phyloP scores from a whole-genome alignment of 345 rosid genomes.

The Pugionium dolabratum region DNA sequence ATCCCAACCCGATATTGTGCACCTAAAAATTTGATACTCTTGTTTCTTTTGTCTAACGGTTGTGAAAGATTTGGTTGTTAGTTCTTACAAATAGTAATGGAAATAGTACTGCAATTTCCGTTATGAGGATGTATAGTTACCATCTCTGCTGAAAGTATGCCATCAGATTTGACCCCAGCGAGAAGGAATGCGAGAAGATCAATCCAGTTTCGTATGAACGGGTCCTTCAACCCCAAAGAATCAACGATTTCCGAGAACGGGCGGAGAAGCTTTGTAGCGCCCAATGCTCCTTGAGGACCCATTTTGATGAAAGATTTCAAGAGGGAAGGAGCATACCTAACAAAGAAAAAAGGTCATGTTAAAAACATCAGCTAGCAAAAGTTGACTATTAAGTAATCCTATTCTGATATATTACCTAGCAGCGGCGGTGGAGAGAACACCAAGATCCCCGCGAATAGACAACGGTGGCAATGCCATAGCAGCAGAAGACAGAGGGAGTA shows the following conservation, averaged over 20 bases:
- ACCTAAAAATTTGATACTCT: not conserved
- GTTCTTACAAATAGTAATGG: not conserved
- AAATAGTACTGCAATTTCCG: not conserved
- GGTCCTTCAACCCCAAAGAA: constrained; percentile 74
- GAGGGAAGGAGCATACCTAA: constrained; percentile 73
- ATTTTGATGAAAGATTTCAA: constrained; percentile 71
- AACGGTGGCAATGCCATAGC: constrained; percentile 93
- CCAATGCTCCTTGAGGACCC: constrained; percentile 87
- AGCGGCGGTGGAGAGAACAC: constrained; percentile 84
- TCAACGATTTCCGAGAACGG: constrained; percentile 88
- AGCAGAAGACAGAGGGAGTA: constrained; percentile 86
- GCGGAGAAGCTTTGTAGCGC: constrained; percentile 81
- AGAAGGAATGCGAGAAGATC: constrained; percentile 95
- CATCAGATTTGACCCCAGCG: constrained; percentile 95
- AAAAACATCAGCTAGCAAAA: not conserved
- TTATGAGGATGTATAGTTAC: constrained; percentile 52
- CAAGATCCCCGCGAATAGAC: constrained; percentile 82
- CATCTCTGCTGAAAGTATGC: constrained; percentile 99
- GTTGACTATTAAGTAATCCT: not conserved
- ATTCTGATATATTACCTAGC: constrained; percentile 46
- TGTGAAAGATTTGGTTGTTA: not conserved
- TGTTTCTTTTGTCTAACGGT: not conserved
- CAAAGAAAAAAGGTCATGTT: not conserved
- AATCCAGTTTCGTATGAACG: constrained; percentile 86
- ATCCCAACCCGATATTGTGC: not conserved